phyloP scores from a whole-genome alignment of 73 alveolate genomes.

The Halteria grandinella region DNA sequence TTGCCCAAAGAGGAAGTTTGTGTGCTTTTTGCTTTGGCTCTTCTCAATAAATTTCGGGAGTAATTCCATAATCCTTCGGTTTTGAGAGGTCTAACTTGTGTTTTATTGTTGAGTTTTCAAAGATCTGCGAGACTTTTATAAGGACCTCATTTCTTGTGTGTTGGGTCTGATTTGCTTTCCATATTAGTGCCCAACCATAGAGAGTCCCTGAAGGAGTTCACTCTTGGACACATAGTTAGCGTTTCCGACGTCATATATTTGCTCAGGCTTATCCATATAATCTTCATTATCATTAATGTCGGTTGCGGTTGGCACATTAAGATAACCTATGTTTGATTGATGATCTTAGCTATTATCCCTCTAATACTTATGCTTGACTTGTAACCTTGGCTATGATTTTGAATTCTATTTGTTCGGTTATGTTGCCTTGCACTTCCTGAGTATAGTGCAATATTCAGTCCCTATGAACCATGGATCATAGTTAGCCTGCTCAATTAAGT shows the following conservation, averaged over 20 bases:
- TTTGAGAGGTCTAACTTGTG: slow-evolving; percentile 30
- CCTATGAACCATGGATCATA: slow-evolving; percentile 61
- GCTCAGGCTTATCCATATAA: neutral
- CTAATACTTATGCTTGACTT: neutral
- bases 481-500: slow-evolving; percentile 20
- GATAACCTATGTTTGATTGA: no score
- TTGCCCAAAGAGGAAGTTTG: slow-evolving; percentile 46
- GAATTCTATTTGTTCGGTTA: neutral
- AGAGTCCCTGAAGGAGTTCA: slow-evolving; percentile 17
- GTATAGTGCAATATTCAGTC: slow-evolving; percentile 25
- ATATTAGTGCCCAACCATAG: slow-evolving; percentile 18
- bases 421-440: neutral
- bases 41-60: slow-evolving; percentile 38
- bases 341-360: no score
- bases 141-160: neutral
- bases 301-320: no score
- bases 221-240: neutral
- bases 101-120: slow-evolving; percentile 8
- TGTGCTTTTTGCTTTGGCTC: slow-evolving; percentile 20
- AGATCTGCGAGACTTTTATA: neutral
- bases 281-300: neutral
- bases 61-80: slow-evolving; percentile 14
- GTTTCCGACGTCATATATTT: no score
- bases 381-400: neutral
- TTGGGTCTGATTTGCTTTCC: slow-evolving; percentile 27